Evolutionary conservation across 2,329 filamentous ascomycete genomes (phyloP).

Genomic region (Ciborinia camelliae): DNA sequence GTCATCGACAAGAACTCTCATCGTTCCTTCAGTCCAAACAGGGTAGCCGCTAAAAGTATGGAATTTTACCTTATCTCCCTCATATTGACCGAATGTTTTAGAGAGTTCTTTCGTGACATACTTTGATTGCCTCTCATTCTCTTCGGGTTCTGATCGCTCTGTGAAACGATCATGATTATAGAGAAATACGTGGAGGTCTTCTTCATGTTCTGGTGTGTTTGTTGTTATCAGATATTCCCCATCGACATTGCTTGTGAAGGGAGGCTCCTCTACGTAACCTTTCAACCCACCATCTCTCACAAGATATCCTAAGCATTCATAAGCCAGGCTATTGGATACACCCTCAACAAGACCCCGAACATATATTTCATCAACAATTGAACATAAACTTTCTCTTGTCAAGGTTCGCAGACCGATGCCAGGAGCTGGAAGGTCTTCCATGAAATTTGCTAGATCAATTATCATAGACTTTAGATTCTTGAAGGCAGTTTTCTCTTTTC

Average conservation of each 20-base stretch:
- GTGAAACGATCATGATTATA: not conserved
- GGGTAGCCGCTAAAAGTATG: not conserved
- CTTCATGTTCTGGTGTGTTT: not conserved
- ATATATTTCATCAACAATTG: not conserved
- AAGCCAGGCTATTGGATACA: not conserved
- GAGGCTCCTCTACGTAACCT: not conserved
- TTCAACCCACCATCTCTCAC: not conserved
- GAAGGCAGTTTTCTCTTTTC: not conserved
- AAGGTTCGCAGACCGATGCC: not conserved
- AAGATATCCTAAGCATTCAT: not conserved
- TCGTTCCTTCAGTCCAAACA: no score
- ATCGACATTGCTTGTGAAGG: not conserved
- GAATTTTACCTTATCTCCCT: not conserved
- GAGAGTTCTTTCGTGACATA: not conserved
- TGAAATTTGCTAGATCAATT: slow-evolving; percentile 10
- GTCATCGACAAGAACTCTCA: not conserved
- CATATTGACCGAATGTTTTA: not conserved
- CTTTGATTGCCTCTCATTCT: no score
- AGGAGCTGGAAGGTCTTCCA: not conserved
- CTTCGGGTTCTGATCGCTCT: not conserved
- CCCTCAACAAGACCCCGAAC: not conserved
- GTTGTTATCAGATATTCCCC: not conserved
- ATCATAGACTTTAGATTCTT: not conserved
- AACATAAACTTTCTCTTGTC: not conserved
- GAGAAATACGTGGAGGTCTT: not conserved